These are phyloP conservation scores for Penicillium griseofulvum DNA, from an alignment of 2,329 filamentous ascomycete species.

Conservation along the genomic window DNA sequence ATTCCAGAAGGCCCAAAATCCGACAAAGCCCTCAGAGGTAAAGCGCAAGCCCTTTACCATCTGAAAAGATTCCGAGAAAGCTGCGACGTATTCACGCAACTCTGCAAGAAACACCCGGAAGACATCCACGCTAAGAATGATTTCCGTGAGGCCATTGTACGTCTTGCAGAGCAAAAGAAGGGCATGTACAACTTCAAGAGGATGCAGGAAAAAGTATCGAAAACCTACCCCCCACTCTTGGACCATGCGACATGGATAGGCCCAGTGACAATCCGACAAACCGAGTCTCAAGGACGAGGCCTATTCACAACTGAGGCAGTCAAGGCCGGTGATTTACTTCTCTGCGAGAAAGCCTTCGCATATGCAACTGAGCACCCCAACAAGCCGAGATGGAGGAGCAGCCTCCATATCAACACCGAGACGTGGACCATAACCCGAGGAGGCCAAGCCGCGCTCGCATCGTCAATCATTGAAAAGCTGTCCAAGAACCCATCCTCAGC, in stretches of 20 bases:
- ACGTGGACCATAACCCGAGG: neutral
- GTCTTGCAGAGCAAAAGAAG: constrained; percentile 16
- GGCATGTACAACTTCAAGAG: constrained; percentile 22
- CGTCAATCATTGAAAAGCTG: constrained; percentile 46
- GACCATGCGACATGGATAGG: constrained; percentile 45
- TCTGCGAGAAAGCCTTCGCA: constrained; percentile 57
- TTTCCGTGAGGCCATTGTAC: constrained; percentile 26
- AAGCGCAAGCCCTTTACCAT: constrained; percentile 46
- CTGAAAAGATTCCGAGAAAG: constrained; percentile 40
- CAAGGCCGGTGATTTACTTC: constrained; percentile 50
- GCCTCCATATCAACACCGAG: neutral
- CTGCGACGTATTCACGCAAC: constrained; percentile 32
- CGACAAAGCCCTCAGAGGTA: constrained; percentile 47
- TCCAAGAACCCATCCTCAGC: constrained; percentile 38
- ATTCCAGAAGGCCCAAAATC: constrained; percentile 10
- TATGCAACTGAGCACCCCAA: constrained; percentile 24
- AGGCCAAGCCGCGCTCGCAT: neutral
- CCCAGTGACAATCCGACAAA: constrained; percentile 43
- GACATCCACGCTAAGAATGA: constrained; percentile 33
- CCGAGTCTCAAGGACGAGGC: constrained; percentile 47
- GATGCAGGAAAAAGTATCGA: constrained; percentile 29
- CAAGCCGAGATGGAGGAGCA: neutral
- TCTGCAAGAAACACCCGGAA: constrained; percentile 34
- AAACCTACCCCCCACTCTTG: constrained; percentile 1
- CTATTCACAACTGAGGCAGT: constrained; percentile 52